phyloP scores from a whole-genome alignment of 75 land plant species.

The Sequoiadendron giganteum region DNA sequence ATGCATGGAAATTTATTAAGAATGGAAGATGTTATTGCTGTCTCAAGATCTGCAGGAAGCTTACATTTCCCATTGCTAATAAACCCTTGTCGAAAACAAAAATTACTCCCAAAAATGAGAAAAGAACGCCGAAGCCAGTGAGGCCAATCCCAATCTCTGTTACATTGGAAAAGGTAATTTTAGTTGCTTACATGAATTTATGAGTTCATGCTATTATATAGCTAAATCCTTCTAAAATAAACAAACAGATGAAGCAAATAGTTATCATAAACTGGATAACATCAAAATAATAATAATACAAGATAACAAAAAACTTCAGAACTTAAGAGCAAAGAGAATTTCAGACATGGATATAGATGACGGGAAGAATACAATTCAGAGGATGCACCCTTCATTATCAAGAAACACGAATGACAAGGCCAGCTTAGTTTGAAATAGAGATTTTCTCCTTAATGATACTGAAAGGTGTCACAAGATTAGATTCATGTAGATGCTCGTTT shows the following conservation, averaged over 20 bases:
- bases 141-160: constrained; percentile 94
- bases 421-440: background rate
- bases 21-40: background rate
- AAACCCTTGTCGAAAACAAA: constrained; percentile 95
- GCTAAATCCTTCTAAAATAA: background rate
- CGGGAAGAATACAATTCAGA: background rate
- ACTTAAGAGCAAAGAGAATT: background rate
- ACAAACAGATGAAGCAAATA: background rate
- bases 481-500: no score
- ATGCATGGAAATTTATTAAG: background rate
- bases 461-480: background rate
- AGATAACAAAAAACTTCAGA: background rate
- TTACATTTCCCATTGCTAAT: constrained; percentile 95
- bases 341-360: background rate
- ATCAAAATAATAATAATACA: background rate
- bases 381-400: background rate
- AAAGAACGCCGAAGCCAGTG: constrained; percentile 88
- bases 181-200: background rate
- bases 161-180: background rate
- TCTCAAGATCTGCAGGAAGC: constrained; percentile 3
- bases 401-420: background rate
- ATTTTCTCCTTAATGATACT: background rate
- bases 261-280: background rate
- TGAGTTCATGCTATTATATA: background rate
- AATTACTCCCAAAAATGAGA: constrained; percentile 81